Conservation (phyloP, 192 early-diverging fungal genomes). For the Gryganskiella cystojenkinii region DNA sequence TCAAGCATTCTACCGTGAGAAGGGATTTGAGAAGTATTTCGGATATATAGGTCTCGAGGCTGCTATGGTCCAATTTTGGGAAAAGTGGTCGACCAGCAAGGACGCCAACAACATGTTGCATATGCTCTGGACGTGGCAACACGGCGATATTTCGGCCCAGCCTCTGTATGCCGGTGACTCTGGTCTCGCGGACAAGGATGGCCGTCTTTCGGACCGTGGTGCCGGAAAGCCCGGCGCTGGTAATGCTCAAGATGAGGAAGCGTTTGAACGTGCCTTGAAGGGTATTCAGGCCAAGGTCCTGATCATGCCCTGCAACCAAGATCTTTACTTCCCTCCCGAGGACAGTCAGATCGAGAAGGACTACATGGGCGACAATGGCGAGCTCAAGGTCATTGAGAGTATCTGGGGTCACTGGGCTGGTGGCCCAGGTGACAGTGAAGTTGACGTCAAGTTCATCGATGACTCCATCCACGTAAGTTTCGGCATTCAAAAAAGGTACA, state of each 20-base stretch:
- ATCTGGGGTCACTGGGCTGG: conserved; percentile 40
- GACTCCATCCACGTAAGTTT: conserved; percentile 27
- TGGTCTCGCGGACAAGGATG: background rate
- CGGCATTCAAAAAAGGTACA: background rate
- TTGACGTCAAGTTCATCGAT: conserved; percentile 26
- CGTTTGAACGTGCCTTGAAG: conserved; percentile 19
- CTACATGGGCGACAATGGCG: conserved; percentile 27
- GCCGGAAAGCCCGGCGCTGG: conserved; percentile 19
- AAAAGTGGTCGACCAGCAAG: conserved; percentile 34
- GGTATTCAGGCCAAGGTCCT: conserved; percentile 19
- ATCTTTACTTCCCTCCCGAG: conserved; percentile 35
- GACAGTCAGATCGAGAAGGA: conserved; percentile 41
- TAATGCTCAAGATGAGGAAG: conserved; percentile 10
- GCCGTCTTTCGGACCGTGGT: conserved; percentile 14
- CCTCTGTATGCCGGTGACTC: conserved; percentile 23
- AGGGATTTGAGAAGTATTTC: conserved; percentile 36
- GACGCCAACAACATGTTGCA: conserved; percentile 40
- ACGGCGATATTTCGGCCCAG: conserved; percentile 23
- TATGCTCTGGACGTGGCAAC: conserved; percentile 38
- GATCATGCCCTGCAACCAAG: conserved; percentile 25
- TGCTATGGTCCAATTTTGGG: conserved; percentile 32
- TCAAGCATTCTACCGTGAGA: conserved; percentile 32
- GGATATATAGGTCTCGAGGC: conserved; percentile 15
- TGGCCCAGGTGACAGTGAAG: conserved; percentile 20
- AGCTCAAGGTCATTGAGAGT: conserved; percentile 36